Base-by-base conservation (phyloP, 2,329 filamentous ascomycete species). In the Rhinocladiella mackenziei region DNA sequence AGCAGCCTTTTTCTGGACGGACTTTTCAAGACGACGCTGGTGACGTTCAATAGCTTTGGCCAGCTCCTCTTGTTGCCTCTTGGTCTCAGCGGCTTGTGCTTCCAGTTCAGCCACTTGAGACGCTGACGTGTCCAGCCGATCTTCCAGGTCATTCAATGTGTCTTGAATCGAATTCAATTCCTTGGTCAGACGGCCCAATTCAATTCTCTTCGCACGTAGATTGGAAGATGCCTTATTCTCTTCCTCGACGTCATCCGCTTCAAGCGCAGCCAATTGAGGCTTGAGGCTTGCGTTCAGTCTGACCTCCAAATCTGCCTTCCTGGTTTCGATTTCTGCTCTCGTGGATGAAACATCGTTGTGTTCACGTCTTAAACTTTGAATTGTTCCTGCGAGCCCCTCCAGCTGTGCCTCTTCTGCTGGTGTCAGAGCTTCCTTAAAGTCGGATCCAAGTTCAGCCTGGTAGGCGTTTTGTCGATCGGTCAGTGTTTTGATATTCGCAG, bases 351-450 rank as follows among this genome's bases (percentile, higher is more conserved):
- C 65, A 43, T 87, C 81, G 37, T 85, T 84, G 69, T 87, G 84
- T 58, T 89, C 78, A 54, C 80, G 83, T 51, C 86, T 81, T 32
- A 97, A 68, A 30, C 84, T 79, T 58, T 89, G 85, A 5, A 88
- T 80, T 9, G 75, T 75, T 3, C 71, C 69, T 45, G 80, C 83
- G 7, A 94, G 76, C 23, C 74, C 73, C 50, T 92, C 84, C 3
- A 98, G 74, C 58, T 86, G 82, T 29, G 75, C 72, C 64, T 97
- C 91, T 65, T 98, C 94, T n/a, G 82, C 78, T 5, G 77, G 70
- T 7, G 83, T 85, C 36, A 98, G 73, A 9, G 84, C 84, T 66
- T 95, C 96, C 70, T 94, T 94, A 71, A 97, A 98, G 17, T 94
- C 84, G 1, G 87, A 86, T 11, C 76, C 75, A 43, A 96, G 67